These are phyloP conservation scores for Cladorrhinum samala DNA, from an alignment of 495 filamentous ascomycete genomes.

Conservation along the genomic window DNA sequence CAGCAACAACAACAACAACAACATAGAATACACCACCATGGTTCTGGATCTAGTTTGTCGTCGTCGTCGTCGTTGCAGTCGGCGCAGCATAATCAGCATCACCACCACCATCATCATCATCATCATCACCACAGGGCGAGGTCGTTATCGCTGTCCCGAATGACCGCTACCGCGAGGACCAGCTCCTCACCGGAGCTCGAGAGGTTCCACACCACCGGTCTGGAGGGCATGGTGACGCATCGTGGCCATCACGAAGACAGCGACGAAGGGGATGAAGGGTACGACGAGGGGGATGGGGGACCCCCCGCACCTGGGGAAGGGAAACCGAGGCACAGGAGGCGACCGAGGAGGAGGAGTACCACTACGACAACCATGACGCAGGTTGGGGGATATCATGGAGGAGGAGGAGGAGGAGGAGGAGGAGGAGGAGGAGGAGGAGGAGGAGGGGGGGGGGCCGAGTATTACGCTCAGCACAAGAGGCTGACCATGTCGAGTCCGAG, in stretches of 20 bases:
- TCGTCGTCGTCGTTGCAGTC: background rate
- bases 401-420: background rate
- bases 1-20: no score
- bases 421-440: background rate
- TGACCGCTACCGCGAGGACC: background rate
- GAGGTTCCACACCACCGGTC: background rate
- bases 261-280: background rate
- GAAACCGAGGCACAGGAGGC: background rate
- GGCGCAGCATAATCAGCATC: background rate
- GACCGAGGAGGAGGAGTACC: no score
- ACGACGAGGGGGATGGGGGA: background rate
- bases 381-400: no score
- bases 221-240: background rate
- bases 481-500: slow-evolving; percentile 9
- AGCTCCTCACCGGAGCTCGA: background rate
- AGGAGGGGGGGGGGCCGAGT: background rate
- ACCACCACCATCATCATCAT: background rate
- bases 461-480: slow-evolving; percentile 15
- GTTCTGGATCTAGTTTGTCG: no score
- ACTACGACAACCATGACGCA: no score
- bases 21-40: no score
- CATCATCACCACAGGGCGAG: slow-evolving; percentile 3
- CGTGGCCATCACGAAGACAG: background rate
- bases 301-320: background rate
- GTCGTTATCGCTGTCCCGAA: slow-evolving; percentile 12